Base-by-base conservation (phyloP, 2,329 filamentous ascomycete species). In the Chaetoscypha palmicola region DNA sequence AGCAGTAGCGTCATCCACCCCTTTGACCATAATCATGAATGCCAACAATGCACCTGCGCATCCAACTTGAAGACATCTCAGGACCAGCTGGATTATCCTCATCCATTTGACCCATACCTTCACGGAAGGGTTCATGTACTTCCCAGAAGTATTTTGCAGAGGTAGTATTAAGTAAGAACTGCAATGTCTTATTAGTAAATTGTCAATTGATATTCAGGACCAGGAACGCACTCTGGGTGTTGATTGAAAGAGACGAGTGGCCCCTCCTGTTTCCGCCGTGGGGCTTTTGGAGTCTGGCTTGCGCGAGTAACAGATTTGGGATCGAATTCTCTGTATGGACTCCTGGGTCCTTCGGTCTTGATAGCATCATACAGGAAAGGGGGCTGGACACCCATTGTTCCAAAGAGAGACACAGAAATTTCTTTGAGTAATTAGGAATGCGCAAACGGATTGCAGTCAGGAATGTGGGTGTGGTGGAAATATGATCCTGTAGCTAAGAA, bases 141-240 rank as follows among this genome's bases (percentile, higher is more conserved):
- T 75, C 58, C 76, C 77, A 48, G 76, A 70, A 43, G 71, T 71
- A 42, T 74, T 76, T 48, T 77, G 76, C 57, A 81, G 78, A 3
- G 76, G 74, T 23, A 83, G 70, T 41, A 84, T 73, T 53, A 76
- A 68, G 57, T 84, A 85, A 52, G 80, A 63, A 48, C 61, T 63
- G 37, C 28, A 21, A 14, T 23, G 28, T 46, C 17, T 23, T 31
- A 20, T n/a, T 38, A 14, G 11, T 40, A 10, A 34, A 9, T 20
- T 22, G 40, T 22, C 9, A 14, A 68, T n/a, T n/a, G n/a, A n/a
- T n/a, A n/a, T n/a, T n/a, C n/a, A n/a, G n/a, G n/a, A n/a, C n/a
- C n/a, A n/a, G n/a, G n/a, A n/a, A n/a, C 79, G 60, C 73, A 88
- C 83, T 96, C 89, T 1, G 90, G 89, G 64, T 95, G 90, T 46